Percentiles rank a stretch among this genome's conserved stretches.
phyloP scores from a whole-genome alignment of 2,329 filamentous ascomycete genomes.

The Apiospora aurea region DNA sequence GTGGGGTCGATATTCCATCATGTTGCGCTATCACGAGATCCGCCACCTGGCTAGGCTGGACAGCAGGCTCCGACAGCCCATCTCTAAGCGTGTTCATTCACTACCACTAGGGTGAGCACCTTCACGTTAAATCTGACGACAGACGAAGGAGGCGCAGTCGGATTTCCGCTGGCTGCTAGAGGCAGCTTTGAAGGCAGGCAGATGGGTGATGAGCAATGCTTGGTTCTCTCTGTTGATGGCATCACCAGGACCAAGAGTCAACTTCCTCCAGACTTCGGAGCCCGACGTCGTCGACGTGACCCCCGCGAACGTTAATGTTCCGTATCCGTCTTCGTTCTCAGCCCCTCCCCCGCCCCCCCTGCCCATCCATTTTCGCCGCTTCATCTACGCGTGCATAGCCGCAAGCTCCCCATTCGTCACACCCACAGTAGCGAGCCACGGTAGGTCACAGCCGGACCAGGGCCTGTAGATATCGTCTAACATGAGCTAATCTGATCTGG shows the following conservation, averaged over 20 bases:
- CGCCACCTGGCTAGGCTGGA: background rate
- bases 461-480: background rate
- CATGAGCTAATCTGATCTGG: background rate
- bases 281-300: too few relatives aligned
- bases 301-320: background rate
- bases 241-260: background rate
- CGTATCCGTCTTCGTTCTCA: background rate
- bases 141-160: background rate
- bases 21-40: conserved; percentile 5
- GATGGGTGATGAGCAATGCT: background rate
- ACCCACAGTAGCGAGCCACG: background rate
- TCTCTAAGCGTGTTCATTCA: background rate
- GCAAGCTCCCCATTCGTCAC: background rate
- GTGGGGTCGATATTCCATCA: background rate
- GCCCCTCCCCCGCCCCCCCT: too few relatives aligned
- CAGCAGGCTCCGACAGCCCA: too few relatives aligned
- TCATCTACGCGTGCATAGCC: background rate
- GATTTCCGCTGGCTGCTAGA: background rate
- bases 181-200: background rate
- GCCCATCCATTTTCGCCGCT: background rate
- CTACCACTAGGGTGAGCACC: background rate
- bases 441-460: background rate
- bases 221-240: background rate
- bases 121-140: background rate
- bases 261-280: background rate